These are phyloP conservation scores for Neopestalotiopsis sp. DNA, from an alignment of 2,329 filamentous ascomycete species.

Conservation along the genomic window DNA sequence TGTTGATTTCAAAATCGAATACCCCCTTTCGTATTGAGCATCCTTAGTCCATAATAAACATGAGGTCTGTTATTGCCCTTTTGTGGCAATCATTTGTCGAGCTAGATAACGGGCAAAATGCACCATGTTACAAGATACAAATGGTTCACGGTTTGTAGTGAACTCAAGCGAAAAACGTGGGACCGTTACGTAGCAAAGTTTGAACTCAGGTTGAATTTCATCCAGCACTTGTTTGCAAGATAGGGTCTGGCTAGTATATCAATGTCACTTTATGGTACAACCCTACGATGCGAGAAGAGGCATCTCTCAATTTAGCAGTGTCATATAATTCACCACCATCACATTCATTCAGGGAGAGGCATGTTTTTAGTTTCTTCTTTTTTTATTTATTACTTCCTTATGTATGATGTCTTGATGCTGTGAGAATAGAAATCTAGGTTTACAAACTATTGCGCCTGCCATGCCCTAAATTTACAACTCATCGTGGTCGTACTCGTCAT, in stretches of 20 bases:
- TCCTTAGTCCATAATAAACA: background rate
- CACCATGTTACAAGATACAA: no score
- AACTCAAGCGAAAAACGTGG: no score
- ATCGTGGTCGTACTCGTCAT: constrained; percentile 73
- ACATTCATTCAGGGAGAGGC: background rate
- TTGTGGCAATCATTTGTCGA: no score
- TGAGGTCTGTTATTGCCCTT: background rate
- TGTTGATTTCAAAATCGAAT: background rate
- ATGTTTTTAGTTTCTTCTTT: constrained; percentile 27
- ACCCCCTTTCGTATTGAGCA: background rate
- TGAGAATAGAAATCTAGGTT: constrained; percentile 31
- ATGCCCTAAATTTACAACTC: constrained; percentile 67
- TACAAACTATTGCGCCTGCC: constrained; percentile 16
- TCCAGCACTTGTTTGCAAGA: background rate
- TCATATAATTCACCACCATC: no score
- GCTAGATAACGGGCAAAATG: no score
- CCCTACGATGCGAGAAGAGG: no score
- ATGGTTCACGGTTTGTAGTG: no score
- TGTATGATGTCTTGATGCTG: constrained; percentile 36
- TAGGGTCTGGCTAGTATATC: background rate
- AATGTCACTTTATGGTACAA: background rate
- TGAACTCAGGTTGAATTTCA: background rate
- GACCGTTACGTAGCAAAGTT: no score
- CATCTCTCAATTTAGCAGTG: no score
- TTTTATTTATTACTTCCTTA: constrained; percentile 31